phyloP scores from a whole-genome alignment of 257 asterid species.

The Solanum chilense region DNA sequence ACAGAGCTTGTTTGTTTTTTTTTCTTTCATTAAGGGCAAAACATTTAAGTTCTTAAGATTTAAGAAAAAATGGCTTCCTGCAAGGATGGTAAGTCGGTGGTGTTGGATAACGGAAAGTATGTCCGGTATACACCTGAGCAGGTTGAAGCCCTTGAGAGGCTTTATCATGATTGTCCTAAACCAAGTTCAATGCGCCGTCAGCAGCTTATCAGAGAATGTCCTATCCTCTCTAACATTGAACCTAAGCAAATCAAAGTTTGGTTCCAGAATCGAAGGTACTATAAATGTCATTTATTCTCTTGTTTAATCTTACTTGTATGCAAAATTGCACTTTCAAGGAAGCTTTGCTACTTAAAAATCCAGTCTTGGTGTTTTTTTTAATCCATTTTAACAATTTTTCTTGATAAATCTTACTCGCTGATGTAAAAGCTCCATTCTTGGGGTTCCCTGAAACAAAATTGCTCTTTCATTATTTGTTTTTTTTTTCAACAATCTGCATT shows the following conservation, averaged over 20 bases:
- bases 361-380: background rate
- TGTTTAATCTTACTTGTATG: background rate
- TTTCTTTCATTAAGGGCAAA: background rate
- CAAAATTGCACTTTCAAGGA: background rate
- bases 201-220: slow-evolving; percentile 82
- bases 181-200: slow-evolving; percentile 86
- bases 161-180: slow-evolving; percentile 83
- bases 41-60: background rate
- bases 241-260: slow-evolving; percentile 93
- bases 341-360: background rate
- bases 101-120: slow-evolving; percentile 67
- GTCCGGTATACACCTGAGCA: slow-evolving; percentile 87
- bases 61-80: slow-evolving; percentile 42
- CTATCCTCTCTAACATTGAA: slow-evolving; percentile 70
- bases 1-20: background rate
- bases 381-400: background rate
- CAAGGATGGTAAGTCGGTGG: slow-evolving; percentile 47
- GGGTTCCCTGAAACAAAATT: background rate
- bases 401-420: background rate
- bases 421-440: background rate
- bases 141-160: slow-evolving; percentile 91
- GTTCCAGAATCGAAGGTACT: slow-evolving; percentile 87
- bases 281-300: background rate
- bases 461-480: background rate
- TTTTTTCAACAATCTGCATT: background rate